Percentiles rank a stretch among this genome's conserved stretches.
phyloP scores from a whole-genome alignment of 148 eudicot genomes.

The Dianthus caryophyllus region DNA sequence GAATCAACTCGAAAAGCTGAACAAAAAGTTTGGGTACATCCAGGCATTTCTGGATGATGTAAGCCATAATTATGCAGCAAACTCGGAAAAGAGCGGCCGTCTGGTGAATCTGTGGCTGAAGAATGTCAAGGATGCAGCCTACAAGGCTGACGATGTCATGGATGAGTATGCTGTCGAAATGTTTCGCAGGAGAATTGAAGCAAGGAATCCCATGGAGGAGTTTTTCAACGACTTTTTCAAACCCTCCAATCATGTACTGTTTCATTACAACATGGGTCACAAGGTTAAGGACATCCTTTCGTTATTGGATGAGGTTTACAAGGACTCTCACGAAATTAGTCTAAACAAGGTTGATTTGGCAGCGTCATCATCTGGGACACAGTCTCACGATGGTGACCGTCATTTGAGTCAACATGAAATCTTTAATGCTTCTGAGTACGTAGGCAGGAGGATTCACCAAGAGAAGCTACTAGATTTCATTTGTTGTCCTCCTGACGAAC shows the following conservation, averaged over 20 bases:
- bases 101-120: background rate
- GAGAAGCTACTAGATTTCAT: background rate
- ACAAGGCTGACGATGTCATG: too few species aligned
- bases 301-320: too few species aligned
- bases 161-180: too few species aligned
- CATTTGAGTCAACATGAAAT: background rate
- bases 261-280: too few species aligned
- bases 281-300: too few species aligned
- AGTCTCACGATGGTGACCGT: background rate
- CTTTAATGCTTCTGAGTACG: background rate
- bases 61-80: background rate
- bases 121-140: background rate
- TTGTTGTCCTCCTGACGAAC: background rate
- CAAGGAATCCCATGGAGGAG: too few species aligned
- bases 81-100: background rate
- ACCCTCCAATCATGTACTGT: too few species aligned
- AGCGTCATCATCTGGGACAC: too few species aligned
- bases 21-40: background rate
- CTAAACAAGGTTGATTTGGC: too few species aligned
- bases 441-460: background rate
- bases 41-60: background rate
- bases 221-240: too few species aligned
- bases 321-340: too few species aligned
- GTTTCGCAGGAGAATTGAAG: too few species aligned
- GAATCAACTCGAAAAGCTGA: background rate